Base-by-base conservation (phyloP, 2,329 filamentous ascomycete species). In the Xylaria sp. region DNA sequence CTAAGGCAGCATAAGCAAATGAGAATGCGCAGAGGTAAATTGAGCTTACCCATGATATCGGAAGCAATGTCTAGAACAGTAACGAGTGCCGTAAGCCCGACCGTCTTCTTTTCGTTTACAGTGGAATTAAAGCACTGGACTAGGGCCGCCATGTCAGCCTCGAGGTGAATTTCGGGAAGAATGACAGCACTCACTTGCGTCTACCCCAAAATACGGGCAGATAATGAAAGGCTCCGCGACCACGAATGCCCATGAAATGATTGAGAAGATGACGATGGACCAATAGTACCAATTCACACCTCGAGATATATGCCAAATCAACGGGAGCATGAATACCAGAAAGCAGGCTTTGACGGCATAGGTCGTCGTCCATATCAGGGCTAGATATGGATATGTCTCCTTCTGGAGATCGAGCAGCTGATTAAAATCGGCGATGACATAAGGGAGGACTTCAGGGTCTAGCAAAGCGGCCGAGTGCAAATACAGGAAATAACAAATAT, bases 261-360 rank as follows among this genome's bases (percentile, higher is more conserved):
- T 34, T 9, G 39, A 68, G 20, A 74, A 73, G 0, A 58, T 56
- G 3, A 73, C 64, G 12, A 73, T 64, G 28, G 66, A 72, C 73
- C 69, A 75, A 63, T 73, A 75, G 55, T 75, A 74, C 67, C 69
- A 70, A n/a, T 73, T 72, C n/a, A 74, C 52, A 20, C 25, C 34
- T 58, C 63, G 54, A 9, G 57, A 64, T 3, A 72, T 73, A 23
- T 73, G 63, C 70, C 70, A 72, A 23, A 73, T 56, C 2, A 75
- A 61, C 15, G 67, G 72, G 18, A 63, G 65, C 60, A 75, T 69
- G 31, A 74, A 75, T 15, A 67, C 73, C 23, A 75, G 62, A 39
- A 75, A 74, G 34, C 67, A 75, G 1, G 59, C 69, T 67, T 75
- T 74, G 50, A 75, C 69, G 34, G 68, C 63, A 31, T 63, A 74